Percentiles rank a stretch among this genome's conserved stretches.
phyloP scores from a whole-genome alignment of 306 rosid species.

The Acacia melanoxylon region DNA sequence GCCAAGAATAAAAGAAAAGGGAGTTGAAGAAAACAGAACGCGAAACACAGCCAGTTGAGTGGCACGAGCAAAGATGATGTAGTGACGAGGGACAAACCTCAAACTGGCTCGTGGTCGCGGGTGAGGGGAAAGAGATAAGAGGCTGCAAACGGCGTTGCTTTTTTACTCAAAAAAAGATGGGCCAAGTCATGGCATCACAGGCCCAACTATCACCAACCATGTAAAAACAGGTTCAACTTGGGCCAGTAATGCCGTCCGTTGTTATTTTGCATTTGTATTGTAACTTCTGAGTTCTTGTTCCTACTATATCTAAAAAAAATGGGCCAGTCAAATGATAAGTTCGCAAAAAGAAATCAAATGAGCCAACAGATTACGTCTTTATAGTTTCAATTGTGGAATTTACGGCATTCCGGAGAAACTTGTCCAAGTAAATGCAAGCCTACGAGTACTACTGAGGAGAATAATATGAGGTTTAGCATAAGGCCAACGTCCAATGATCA shows the following conservation, averaged over 20 bases:
- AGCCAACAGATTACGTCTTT: too few relatives aligned
- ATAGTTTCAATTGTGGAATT: too few relatives aligned
- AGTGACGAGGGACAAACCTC: not conserved
- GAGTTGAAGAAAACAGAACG: not conserved
- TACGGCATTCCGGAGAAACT: too few relatives aligned
- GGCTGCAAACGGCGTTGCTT: not conserved
- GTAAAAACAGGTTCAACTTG: not conserved
- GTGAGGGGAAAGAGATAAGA: not conserved
- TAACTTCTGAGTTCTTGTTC: too few relatives aligned
- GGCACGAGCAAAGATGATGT: not conserved
- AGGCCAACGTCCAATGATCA: too few relatives aligned
- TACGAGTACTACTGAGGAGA: too few relatives aligned
- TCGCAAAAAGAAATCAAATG: too few relatives aligned
- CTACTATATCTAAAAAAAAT: too few relatives aligned
- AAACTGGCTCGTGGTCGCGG: not conserved
- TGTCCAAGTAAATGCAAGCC: too few relatives aligned
- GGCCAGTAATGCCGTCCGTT: not conserved
- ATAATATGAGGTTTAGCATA: too few relatives aligned
- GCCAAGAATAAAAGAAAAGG: not conserved
- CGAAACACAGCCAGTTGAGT: not conserved
- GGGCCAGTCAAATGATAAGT: too few relatives aligned
- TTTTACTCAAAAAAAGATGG: not conserved
- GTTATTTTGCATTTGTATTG: not conserved
- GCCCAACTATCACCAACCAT: not conserved
- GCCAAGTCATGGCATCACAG: not conserved